phyloP scores from a whole-genome alignment of 805 yeast species.

The Yarrowia sp. region DNA sequence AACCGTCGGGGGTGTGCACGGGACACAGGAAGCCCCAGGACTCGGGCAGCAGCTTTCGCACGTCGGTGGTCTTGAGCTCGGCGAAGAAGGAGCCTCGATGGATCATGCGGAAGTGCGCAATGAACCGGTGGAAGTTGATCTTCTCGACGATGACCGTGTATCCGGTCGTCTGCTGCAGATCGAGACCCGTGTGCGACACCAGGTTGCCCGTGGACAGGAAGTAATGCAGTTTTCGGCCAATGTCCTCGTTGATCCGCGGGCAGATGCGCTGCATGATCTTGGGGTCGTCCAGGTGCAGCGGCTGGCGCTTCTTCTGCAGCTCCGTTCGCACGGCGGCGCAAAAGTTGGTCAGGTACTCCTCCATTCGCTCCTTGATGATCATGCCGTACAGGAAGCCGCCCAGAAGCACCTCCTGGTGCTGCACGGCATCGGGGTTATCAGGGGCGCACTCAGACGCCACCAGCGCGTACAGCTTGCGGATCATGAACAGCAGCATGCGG shows the following conservation, averaged over 20 bases:
- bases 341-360: constrained; percentile 82
- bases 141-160: constrained; percentile 99
- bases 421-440: constrained; percentile 99
- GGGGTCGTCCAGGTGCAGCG: constrained; percentile 82
- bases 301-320: constrained; percentile 68
- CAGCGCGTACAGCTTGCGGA: constrained; percentile 89
- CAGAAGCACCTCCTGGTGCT: constrained; percentile 93
- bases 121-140: constrained; percentile 94
- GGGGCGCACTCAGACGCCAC: constrained; percentile 97
- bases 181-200: constrained; percentile 96
- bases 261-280: constrained; percentile 84
- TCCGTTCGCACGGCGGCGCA: constrained; percentile 78
- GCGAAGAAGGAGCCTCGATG: constrained; percentile 99
- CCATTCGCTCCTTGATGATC: constrained; percentile 95
- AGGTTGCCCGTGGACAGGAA: constrained; percentile 96
- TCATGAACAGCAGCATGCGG: constrained; percentile 88
- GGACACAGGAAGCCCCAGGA: constrained; percentile 99
- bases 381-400: constrained; percentile 97
- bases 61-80: constrained; percentile 95
- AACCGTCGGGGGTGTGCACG: constrained; percentile 99
- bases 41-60: constrained; percentile 93
- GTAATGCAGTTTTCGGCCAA: constrained; percentile 92
- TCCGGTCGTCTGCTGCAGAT: constrained; percentile 97
- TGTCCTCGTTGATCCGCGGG: constrained; percentile 83
- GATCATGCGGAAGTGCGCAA: constrained; percentile 99